Evolutionary conservation across 495 filamentous ascomycete species (phyloP).

Genomic region (Podospora appendiculata): DNA sequence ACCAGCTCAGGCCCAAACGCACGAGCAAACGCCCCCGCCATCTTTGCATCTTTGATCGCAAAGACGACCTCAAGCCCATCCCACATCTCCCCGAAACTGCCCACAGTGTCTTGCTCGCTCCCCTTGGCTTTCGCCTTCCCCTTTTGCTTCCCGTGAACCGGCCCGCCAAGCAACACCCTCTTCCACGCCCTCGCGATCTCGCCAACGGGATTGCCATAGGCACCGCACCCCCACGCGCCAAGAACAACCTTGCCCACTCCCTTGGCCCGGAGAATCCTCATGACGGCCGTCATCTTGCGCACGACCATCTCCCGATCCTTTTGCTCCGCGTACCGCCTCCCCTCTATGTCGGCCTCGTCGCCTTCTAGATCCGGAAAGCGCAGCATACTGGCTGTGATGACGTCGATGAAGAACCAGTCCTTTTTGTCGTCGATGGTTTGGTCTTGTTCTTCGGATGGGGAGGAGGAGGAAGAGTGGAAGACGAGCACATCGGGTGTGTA

Average conservation of each 20-base stretch:
- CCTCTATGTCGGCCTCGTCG: constrained; percentile 3
- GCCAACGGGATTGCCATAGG: constrained; percentile 52
- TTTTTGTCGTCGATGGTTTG: neutral
- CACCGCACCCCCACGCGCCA: constrained; percentile 63
- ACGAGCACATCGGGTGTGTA: constrained; percentile 46
- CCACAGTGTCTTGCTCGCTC: constrained; percentile 1
- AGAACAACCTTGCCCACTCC: constrained; percentile 49
- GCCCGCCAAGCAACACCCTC: constrained; percentile 38
- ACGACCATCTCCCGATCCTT: constrained; percentile 44
- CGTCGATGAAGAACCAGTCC: constrained; percentile 40
- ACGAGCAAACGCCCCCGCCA: constrained; percentile 6
- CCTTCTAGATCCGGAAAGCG: constrained; percentile 34
- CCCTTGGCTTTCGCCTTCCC: neutral
- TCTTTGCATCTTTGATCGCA: constrained; percentile 29
- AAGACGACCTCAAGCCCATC: constrained; percentile 40
- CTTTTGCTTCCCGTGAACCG: neutral
- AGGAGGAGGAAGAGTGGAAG: constrained; percentile 9
- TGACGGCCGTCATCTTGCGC: constrained; percentile 51
- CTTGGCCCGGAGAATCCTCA: constrained; percentile 47
- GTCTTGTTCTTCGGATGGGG: neutral
- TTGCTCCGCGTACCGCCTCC: constrained; percentile 19
- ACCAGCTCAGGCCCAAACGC: too few species aligned
- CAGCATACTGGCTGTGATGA: constrained; percentile 52
- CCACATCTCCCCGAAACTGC: constrained; percentile 17
- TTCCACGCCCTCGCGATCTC: constrained; percentile 58